These are phyloP conservation scores for Thermothelomyces thermophilus DNA, from an alignment of 2,329 filamentous ascomycete species.

Conservation along the genomic window DNA sequence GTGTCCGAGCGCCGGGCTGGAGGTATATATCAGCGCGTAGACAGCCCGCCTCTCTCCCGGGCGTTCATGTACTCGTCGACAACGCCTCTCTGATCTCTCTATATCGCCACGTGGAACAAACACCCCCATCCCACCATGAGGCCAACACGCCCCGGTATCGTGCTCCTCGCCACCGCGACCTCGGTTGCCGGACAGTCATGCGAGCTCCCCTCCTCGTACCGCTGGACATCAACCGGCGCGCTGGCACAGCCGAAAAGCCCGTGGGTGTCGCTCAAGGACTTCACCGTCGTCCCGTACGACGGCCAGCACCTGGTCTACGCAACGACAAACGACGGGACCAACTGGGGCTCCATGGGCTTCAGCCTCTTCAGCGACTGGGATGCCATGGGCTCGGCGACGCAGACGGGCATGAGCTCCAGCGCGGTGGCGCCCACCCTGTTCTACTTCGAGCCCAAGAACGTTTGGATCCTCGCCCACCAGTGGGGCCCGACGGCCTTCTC, in stretches of 20 bases:
- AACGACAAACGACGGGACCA: constrained; percentile 39
- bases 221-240: constrained; percentile 46
- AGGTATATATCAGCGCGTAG: background rate
- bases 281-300: constrained; percentile 49
- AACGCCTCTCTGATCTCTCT: background rate
- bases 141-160: background rate
- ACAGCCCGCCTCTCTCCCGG: background rate
- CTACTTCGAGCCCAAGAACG: constrained; percentile 53
- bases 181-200: constrained; percentile 29
- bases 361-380: constrained; percentile 47
- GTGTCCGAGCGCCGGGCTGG: too few species aligned
- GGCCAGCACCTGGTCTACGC: constrained; percentile 56
- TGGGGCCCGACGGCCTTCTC: constrained; percentile 55
- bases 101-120: background rate
- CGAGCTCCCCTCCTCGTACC: constrained; percentile 47
- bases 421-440: constrained; percentile 57
- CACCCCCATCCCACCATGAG: background rate
- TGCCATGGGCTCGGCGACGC: constrained; percentile 43
- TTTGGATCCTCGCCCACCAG: constrained; percentile 62
- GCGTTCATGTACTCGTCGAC: background rate
- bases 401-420: constrained; percentile 42
- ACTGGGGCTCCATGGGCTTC: constrained; percentile 55
- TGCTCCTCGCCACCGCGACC: background rate
- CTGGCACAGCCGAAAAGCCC: constrained; percentile 48
- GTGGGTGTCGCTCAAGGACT: constrained; percentile 57